These are phyloP conservation scores for Mrakiaceae sp. DNA, from an alignment of 1,284 basidiomycete species.

Conservation along the genomic window DNA sequence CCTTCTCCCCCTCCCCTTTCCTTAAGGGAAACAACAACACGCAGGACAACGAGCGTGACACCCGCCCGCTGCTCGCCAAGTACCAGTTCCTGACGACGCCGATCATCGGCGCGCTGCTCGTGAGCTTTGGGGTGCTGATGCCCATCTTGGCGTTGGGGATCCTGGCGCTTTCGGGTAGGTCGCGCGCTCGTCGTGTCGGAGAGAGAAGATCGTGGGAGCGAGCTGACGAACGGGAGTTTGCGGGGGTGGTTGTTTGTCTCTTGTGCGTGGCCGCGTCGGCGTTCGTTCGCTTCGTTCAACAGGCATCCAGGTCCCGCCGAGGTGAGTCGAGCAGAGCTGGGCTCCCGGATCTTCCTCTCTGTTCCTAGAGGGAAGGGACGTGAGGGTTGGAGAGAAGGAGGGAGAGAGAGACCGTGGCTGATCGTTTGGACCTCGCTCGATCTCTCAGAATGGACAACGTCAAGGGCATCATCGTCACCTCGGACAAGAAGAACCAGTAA, in stretches of 20 bases:
- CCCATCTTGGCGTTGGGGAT: conserved; percentile 59
- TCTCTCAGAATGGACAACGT: conserved; percentile 3
- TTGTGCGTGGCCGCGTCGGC: too few species aligned
- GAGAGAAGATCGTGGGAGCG: too few species aligned
- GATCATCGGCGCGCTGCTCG: conserved; percentile 56
- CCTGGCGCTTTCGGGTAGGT: conserved; percentile 43
- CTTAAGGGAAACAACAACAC: not conserved
- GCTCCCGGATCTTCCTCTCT: too few species aligned
- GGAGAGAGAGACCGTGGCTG: too few species aligned
- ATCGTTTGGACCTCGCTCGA: too few species aligned
- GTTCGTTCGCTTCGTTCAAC: too few species aligned
- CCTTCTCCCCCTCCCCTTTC: not conserved
- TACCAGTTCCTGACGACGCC: conserved; percentile 71
- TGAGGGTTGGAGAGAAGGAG: too few species aligned
- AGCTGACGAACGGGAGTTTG: too few species aligned
- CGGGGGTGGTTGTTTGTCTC: too few species aligned
- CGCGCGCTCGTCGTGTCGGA: too few species aligned
- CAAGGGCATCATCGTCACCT: conserved; percentile 12
- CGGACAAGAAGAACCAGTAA: conserved; percentile 17
- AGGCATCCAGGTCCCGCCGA: conserved; percentile 10
- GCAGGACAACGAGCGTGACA: not conserved
- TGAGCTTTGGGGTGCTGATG: conserved; percentile 57
- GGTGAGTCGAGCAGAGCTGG: not conserved
- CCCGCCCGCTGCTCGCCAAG: conserved; percentile 40
- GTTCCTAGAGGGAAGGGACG: too few species aligned